These are phyloP conservation scores for Morella rubra DNA, from an alignment of 306 rosid genomes.

Conservation along the genomic window DNA sequence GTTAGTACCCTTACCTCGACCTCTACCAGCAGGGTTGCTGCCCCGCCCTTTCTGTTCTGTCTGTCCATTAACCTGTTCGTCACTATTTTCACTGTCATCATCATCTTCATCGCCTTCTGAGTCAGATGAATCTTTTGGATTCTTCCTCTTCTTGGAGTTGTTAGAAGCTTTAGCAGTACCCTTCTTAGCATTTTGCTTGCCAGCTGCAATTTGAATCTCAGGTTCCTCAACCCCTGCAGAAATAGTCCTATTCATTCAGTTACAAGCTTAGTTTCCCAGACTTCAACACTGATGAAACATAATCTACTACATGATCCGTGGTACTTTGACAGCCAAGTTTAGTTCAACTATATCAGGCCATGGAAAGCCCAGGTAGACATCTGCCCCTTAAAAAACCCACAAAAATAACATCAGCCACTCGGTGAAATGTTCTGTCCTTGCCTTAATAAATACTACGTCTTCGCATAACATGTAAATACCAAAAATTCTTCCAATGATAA, in stretches of 20 bases:
- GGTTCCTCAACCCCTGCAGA: slow-evolving; percentile 53
- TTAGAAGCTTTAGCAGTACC: slow-evolving; percentile 55
- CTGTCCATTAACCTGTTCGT: slow-evolving; percentile 59
- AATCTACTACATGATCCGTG: not conserved
- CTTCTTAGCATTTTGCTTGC: slow-evolving; percentile 62
- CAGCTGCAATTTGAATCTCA: slow-evolving; percentile 29
- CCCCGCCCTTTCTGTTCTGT: slow-evolving; percentile 41
- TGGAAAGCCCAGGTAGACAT: not conserved
- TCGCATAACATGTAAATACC: not conserved
- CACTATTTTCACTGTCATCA: slow-evolving; percentile 53
- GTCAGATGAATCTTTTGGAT: slow-evolving; percentile 60
- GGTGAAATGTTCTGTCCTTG: not conserved
- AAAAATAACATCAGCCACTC: not conserved
- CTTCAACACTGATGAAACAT: not conserved
- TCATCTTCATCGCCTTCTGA: slow-evolving; percentile 62
- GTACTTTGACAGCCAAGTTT: not conserved
- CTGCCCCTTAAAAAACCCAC: not conserved
- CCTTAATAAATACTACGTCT: not conserved
- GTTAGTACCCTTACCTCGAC: slow-evolving; percentile 57
- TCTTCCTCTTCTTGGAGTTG: slow-evolving; percentile 75
- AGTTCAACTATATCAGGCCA: not conserved
- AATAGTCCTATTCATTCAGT: slow-evolving; percentile 9
- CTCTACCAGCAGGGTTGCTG: slow-evolving; percentile 49
- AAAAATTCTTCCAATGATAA: not conserved
- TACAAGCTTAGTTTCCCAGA: slow-evolving; percentile 16